A percentile compares a stretch with the other conserved stretches of the same genome.
Evolutionary conservation across 1,139 yeast genomes (phyloP).

Genomic region (Spathaspora jeffriesii): DNA sequence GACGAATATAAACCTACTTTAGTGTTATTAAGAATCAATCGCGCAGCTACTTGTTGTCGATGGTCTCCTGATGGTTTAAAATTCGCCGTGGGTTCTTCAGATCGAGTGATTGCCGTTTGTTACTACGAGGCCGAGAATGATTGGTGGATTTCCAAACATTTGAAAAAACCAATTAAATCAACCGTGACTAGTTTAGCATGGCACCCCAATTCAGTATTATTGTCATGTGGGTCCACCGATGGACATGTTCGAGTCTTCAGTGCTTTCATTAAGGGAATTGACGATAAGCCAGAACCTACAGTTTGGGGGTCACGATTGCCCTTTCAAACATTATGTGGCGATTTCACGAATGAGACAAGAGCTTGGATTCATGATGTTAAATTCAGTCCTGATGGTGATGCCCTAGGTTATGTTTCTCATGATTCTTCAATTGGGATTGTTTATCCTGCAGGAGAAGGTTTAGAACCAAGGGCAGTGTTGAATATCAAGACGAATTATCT

Average conservation of each 20-base stretch:
- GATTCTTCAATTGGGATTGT: constrained; percentile 78
- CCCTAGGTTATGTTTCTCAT: constrained; percentile 77
- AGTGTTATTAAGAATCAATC: constrained; percentile 86
- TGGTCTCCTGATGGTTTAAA: constrained; percentile 95
- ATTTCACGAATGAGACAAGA: constrained; percentile 72
- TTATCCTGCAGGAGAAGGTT: constrained; percentile 74
- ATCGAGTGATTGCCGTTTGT: constrained; percentile 92
- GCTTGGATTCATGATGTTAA: constrained; percentile 94
- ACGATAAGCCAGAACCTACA: constrained; percentile 76
- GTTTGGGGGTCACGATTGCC: constrained; percentile 97
- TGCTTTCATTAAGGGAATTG: constrained; percentile 90
- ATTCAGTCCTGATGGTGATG: constrained; percentile 80
- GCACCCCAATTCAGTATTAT: constrained; percentile 92
- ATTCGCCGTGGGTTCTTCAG: constrained; percentile 97
- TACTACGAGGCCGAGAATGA: constrained; percentile 95
- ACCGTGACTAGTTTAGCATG: constrained; percentile 85
- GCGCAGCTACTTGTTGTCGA: constrained; percentile 91
- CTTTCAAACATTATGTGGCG: constrained; percentile 91
- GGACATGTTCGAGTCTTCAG: constrained; percentile 94
- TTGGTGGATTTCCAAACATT: constrained; percentile 99
- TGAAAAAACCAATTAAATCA: constrained; percentile 89
- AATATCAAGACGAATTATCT: constrained; percentile 69
- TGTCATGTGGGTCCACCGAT: constrained; percentile 93
- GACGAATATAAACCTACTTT: constrained; percentile 80
- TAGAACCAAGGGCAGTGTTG: constrained; percentile 41